Evolutionary conservation across 2,329 filamentous ascomycete genomes (phyloP).

Genomic region (Huntiella bhutanensis): DNA sequence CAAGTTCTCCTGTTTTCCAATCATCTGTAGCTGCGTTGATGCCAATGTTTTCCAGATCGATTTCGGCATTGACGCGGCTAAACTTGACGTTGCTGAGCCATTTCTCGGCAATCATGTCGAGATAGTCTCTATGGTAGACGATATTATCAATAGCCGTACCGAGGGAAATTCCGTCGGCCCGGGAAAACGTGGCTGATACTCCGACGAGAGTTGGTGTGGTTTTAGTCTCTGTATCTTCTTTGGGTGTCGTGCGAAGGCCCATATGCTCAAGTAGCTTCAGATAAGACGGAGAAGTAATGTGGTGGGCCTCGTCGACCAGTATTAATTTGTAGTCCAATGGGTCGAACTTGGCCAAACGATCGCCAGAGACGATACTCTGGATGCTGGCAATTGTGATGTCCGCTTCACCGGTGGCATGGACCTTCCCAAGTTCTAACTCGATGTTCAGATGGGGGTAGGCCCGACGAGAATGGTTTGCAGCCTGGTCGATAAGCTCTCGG

Average conservation of each 20-base stretch:
- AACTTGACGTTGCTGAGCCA: constrained; percentile 89
- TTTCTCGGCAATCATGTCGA: constrained; percentile 60
- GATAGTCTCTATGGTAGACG: constrained; percentile 69
- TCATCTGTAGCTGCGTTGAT: constrained; percentile 36
- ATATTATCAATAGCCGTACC: constrained; percentile 84
- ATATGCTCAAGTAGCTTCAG: constrained; percentile 62
- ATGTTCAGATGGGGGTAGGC: constrained; percentile 66
- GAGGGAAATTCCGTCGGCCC: constrained; percentile 67
- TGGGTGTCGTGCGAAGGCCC: constrained; percentile 32
- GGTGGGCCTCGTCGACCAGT: constrained; percentile 89
- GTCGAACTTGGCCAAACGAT: constrained; percentile 67
- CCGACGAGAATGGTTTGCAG: constrained; percentile 61
- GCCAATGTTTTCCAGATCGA: constrained; percentile 54
- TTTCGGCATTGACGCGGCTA: constrained; percentile 72
- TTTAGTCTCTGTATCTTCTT: constrained; percentile 21
- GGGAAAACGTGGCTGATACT: constrained; percentile 62
- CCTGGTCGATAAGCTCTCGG: constrained; percentile 85
- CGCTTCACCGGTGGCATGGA: constrained; percentile 56
- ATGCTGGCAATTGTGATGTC: constrained; percentile 92
- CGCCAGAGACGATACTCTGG: constrained; percentile 59
- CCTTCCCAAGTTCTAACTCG: constrained; percentile 78
- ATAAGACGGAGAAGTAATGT: constrained; percentile 76
- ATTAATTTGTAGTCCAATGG: constrained; percentile 68
- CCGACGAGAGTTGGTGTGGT: constrained; percentile 52
- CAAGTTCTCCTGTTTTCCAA: constrained; percentile 62